Conservation (phyloP, 1,284 basidiomycete genomes). For the Xerocomus amazonicus region DNA sequence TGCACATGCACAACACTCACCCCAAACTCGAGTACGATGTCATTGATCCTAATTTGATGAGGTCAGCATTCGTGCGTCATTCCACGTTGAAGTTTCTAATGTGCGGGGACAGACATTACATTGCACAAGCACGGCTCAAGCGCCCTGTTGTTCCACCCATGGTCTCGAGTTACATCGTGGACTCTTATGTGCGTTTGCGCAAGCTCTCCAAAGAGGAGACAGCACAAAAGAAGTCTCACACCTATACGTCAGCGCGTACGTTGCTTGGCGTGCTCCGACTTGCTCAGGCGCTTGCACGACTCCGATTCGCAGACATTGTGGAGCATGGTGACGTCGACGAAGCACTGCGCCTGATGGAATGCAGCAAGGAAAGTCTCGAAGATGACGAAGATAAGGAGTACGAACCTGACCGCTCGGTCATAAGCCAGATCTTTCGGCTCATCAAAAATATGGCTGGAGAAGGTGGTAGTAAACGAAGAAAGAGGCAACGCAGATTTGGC, state of each 20-base stretch:
- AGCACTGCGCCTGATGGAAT: conserved; percentile 94
- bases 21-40: conserved; percentile 84
- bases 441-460: conserved; percentile 78
- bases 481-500: conserved; percentile 51
- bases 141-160: conserved; percentile 84
- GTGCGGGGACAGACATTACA: conserved; percentile 75
- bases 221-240: conserved; percentile 83
- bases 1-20: conserved; percentile 94
- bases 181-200: conserved; percentile 92
- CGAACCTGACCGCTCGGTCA: conserved; percentile 73
- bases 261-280: conserved; percentile 93
- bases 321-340: conserved; percentile 92
- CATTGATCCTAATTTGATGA: conserved; percentile 84
- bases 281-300: conserved; percentile 89
- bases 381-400: conserved; percentile 72
- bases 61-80: conserved; percentile 43
- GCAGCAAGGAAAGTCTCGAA: conserved; percentile 86
- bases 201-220: conserved; percentile 92
- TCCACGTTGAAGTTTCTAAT: conserved; percentile 5
- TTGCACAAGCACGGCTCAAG: conserved; percentile 87
- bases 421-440: conserved; percentile 83
- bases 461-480: conserved; percentile 38
- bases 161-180: conserved; percentile 92
- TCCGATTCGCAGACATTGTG: conserved; percentile 82
- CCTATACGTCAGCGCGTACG: conserved; percentile 96